These are phyloP conservation scores for Boletus huronensis DNA, from an alignment of 768 basidiomycete species.

Conservation along the genomic window DNA sequence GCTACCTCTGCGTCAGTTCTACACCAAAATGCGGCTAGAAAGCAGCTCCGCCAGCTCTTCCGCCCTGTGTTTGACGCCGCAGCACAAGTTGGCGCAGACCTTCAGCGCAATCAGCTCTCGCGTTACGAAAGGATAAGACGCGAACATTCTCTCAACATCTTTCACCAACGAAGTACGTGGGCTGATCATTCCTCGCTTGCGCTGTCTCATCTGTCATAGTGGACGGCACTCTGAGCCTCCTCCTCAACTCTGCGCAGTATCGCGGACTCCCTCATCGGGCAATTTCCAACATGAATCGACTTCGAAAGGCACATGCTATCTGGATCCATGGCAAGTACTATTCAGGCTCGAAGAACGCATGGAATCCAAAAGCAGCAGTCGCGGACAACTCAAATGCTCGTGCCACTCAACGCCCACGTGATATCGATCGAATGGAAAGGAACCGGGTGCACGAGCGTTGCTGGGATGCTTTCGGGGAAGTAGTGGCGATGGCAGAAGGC, in stretches of 20 bases:
- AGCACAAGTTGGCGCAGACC: constrained; percentile 38
- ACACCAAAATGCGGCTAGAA: constrained; percentile 43
- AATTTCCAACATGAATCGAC: constrained; percentile 48
- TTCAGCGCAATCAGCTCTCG: constrained; percentile 33
- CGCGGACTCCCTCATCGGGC: constrained; percentile 60
- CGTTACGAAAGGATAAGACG: constrained; percentile 29
- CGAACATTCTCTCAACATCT: constrained; percentile 44
- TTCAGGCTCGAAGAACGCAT: constrained; percentile 24
- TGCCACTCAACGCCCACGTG: constrained; percentile 9
- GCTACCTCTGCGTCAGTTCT: constrained; percentile 56
- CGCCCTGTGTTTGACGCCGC: constrained; percentile 55
- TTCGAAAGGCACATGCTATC: constrained; percentile 26
- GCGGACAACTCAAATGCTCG: constrained; percentile 21
- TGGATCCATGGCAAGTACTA: constrained; percentile 25
- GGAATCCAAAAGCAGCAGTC: constrained; percentile 39
- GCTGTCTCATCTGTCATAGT: constrained; percentile 41
- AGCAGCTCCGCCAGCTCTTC: constrained; percentile 46
- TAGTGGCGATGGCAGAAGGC: constrained; percentile 58
- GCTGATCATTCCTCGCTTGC: not conserved
- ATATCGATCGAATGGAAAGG: constrained; percentile 20
- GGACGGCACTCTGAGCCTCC: constrained; percentile 60
- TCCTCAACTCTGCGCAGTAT: constrained; percentile 58
- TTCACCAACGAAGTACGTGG: constrained; percentile 54
- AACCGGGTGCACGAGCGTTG: constrained; percentile 35
- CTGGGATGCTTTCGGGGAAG: constrained; percentile 50